Evolutionary conservation across 257 asterid species (phyloP), one percentile per base, ranked within the genome.

Genomic region (Anisodus acutangulus): DNA sequence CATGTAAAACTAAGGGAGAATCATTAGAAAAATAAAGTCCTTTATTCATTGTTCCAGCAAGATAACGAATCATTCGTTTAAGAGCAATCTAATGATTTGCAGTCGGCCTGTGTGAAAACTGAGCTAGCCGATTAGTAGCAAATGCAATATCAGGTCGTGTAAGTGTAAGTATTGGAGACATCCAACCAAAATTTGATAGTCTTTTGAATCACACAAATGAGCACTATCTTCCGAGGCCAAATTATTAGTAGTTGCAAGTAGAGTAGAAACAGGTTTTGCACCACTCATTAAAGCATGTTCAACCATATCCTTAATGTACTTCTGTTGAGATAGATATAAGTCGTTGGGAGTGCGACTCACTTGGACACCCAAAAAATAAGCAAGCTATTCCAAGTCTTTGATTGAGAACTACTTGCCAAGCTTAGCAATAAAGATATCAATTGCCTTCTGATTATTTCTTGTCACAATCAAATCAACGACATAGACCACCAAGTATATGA

Each of bases 341-440:
- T 41, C 76, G 9, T 4, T 8, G 0, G 82, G 37, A 12, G 69
- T 12, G 4, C 4, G n/a, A n/a, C 8, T 22, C 7, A 22, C 76
- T 19, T 59, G 19, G 5, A 83, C 16, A 6, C 68, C 79, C 12
- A 78, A 35, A 51, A 66, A 84, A 49, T 84, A 78, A 8, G 15
- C 1, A 4, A 53, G 54, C 0, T 4, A n/a, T 1, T 80, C 80
- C 13, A 79, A 31, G 8, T 84, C 84, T 26, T 84, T 79, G 8
- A 78, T 3, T 0, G 84, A 51, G 39, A 84, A 84, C 17, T 4
- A 2, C 1, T n/a, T 12, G 6, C 67, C 9, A 10, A 83, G 10
- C 2, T 13, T 7, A 0, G 10, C 2, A 10, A 84, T 59, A 31
- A 62, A 60, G 1, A 1, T 12, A 2, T 9, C 19, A 37, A 22